Evolutionary conservation across 2,329 filamentous ascomycete genomes (phyloP), one percentile per base, ranked within the genome.

Genomic region (Biscogniauxia sp.): DNA sequence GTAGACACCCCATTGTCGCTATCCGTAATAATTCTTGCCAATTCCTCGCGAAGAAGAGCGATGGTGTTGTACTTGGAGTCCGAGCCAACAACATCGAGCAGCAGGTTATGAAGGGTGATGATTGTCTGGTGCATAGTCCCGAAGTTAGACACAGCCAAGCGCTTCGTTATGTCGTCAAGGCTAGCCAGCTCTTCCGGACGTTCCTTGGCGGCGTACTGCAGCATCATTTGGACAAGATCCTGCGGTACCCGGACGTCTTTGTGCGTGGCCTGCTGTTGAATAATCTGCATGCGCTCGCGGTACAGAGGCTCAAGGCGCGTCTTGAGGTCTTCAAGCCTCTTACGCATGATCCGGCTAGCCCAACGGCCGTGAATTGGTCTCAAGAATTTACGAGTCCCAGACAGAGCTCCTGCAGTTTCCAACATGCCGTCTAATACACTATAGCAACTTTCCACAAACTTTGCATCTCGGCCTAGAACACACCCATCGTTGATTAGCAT

Each of bases 221-320:
- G 61, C 74, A 80, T 78, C 68, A 77, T 75, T 62, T 80, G 78
- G 2, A 80, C 53, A 19, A 74, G 72, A 49, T 81, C 79, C 13
- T 73, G 69, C 0, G 76, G 76, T 7, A 71, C 69, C 17, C 65
- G 53, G 8, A 68, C 55, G 2, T 63, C 61, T 0, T 61, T 55
- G 1, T 67, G 58, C 17, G 72, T 54, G n/a, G 41, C 57, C 19
- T 58, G 56, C 28, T 64, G 54, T 51, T 68, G 58, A 9, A 68
- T 23, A 7, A 66, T 64, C 19, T 41, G 20, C 20, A 69, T 51
- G 28, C 68, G 60, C 25, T 69, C 68, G 45, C 59, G 60, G 50
- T 66, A 65, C 3, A 68, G 61, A 1, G 65, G 68, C 52, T 72
- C 62, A 9, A 70, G 64, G 19, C 61, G 69, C 1, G 66, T 68